A percentile compares a stretch with the other conserved stretches of the same genome.
Evolutionary conservation across 768 basidiomycete genomes (phyloP).

Genomic region (Lentinus brumalis): DNA sequence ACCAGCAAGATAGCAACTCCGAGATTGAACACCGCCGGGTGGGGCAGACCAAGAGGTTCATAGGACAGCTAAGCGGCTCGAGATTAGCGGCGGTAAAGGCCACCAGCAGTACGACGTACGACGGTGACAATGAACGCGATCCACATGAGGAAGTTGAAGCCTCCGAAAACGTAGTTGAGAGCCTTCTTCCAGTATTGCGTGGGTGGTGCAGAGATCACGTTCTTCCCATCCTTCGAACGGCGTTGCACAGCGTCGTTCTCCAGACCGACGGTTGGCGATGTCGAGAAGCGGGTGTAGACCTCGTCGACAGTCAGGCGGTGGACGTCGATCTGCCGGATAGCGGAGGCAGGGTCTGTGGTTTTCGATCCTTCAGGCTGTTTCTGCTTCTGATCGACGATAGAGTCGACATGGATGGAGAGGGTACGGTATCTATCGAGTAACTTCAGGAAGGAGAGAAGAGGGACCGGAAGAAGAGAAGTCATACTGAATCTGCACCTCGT

Average conservation of each 20-base stretch:
- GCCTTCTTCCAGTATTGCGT: conserved; percentile 52
- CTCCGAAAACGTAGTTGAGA: conserved; percentile 56
- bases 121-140: conserved; percentile 52
- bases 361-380: conserved; percentile 14
- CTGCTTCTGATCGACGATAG: conserved; percentile 23
- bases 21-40: conserved; percentile 55
- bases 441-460: neutral
- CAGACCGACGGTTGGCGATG: conserved; percentile 46
- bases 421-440: conserved; percentile 43
- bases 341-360: conserved; percentile 37
- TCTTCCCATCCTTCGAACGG: conserved; percentile 31
- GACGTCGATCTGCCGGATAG: conserved; percentile 49
- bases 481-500: conserved; percentile 13
- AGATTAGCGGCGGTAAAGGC: neutral
- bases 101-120: conserved; percentile 28
- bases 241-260: conserved; percentile 42
- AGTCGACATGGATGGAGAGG: conserved; percentile 46
- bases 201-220: conserved; percentile 51
- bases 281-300: conserved; percentile 46
- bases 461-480: neutral
- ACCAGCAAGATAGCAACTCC: conserved; percentile 62
- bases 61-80: conserved; percentile 46
- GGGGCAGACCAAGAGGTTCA: conserved; percentile 54
- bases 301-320: conserved; percentile 46
- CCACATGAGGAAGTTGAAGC: conserved; percentile 60